Evolutionary conservation across 2,329 filamentous ascomycete genomes (phyloP).

Genomic region (Thielaviopsis euricoi): DNA sequence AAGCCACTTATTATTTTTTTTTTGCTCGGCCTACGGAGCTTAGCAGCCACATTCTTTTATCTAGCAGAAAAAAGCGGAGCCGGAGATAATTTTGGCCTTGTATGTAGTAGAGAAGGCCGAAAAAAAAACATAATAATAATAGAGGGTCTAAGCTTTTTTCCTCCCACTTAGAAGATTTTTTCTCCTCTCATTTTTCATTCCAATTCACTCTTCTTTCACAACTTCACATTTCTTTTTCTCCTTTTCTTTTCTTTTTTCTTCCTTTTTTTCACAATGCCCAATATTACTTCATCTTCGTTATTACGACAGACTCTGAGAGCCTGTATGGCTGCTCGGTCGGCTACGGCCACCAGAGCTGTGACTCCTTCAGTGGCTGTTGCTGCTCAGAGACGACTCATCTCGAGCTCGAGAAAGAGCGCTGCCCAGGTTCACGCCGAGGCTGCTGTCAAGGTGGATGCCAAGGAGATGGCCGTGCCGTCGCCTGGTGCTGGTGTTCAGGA

Average conservation of each 20-base stretch:
- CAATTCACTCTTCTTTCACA: neutral
- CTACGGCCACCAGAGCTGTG: slow-evolving; percentile 9
- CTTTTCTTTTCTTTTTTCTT: slow-evolving; percentile 1
- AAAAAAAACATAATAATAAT: slow-evolving; percentile 1
- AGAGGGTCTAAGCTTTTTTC: slow-evolving; percentile 10
- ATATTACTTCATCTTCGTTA: slow-evolving; percentile 49
- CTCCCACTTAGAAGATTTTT: slow-evolving; percentile 5
- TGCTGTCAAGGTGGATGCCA: slow-evolving; percentile 73
- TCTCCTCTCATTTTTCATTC: neutral
- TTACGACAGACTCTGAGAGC: slow-evolving; percentile 50
- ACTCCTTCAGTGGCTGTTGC: neutral
- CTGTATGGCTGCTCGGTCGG: slow-evolving; percentile 22
- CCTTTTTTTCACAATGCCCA: slow-evolving; percentile 33
- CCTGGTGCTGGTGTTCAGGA: slow-evolving; percentile 5
- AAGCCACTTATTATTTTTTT: too few relatives aligned
- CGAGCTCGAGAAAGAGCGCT: slow-evolving; percentile 61
- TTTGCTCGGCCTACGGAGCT: neutral
- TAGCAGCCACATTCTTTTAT: neutral
- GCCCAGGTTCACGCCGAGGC: slow-evolving; percentile 72
- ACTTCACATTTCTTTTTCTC: neutral
- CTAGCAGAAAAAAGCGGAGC: neutral
- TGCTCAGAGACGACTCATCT: slow-evolving; percentile 51
- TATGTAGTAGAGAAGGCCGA: neutral
- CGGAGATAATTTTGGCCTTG: neutral
- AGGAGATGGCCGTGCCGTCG: slow-evolving; percentile 27